Conservation (phyloP, 768 basidiomycete species). For the Cyclocybe cylindracea region DNA sequence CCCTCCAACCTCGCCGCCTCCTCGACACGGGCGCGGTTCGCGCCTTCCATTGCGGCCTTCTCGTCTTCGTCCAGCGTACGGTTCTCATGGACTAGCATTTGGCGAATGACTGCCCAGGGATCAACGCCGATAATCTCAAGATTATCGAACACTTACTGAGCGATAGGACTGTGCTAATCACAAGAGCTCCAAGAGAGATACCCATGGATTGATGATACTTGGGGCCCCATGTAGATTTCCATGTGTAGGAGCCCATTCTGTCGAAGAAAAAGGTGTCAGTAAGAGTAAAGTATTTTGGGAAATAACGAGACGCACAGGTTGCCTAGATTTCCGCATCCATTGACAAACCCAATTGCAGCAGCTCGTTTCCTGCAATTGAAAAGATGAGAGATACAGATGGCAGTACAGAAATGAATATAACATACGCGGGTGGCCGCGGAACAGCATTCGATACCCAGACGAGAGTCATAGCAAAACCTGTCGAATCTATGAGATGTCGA, state of each 20-base stretch:
- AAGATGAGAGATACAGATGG: not conserved
- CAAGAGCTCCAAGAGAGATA: slow-evolving; percentile 40
- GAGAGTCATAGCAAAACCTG: slow-evolving; percentile 46
- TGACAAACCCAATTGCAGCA: slow-evolving; percentile 64
- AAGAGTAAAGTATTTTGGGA: not conserved
- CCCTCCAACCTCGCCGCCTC: slow-evolving; percentile 62
- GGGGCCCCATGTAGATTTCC: slow-evolving; percentile 64
- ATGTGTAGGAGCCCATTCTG: slow-evolving; percentile 62
- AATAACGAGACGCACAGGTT: slow-evolving; percentile 45
- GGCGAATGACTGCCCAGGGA: slow-evolving; percentile 34
- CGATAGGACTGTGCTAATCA: slow-evolving; percentile 32
- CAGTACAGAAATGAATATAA: not conserved
- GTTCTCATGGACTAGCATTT: slow-evolving; percentile 55
- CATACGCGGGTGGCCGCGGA: slow-evolving; percentile 52
- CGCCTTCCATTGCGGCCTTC: slow-evolving; percentile 40
- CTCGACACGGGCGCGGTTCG: slow-evolving; percentile 50
- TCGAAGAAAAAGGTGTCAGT: not conserved
- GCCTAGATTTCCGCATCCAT: slow-evolving; percentile 57
- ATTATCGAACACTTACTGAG: slow-evolving; percentile 21
- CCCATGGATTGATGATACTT: slow-evolving; percentile 64
- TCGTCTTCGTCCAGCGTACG: slow-evolving; percentile 51
- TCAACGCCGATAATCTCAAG: not conserved
- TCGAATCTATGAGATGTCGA: not conserved
- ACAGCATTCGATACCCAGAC: slow-evolving; percentile 67
- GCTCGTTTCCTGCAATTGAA: slow-evolving; percentile 39